These are phyloP conservation scores for Leptographium procerum DNA, from an alignment of 2,329 filamentous ascomycete genomes.

Conservation along the genomic window DNA sequence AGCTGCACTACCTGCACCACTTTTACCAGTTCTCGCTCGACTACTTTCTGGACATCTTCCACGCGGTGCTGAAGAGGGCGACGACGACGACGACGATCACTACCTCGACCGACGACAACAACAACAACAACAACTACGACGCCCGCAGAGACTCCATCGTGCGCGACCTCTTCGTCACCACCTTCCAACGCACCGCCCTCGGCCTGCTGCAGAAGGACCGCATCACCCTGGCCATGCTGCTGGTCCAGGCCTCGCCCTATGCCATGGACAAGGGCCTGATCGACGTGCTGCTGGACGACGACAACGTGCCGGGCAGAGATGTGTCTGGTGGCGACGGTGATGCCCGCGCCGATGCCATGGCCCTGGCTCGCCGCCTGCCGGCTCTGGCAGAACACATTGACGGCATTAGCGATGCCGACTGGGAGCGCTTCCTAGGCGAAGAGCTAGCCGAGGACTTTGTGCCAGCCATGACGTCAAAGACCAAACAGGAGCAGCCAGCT, in stretches of 20 bases:
- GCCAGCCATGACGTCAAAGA: conserved; percentile 46
- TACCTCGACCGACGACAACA: not conserved
- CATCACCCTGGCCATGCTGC: conserved; percentile 85
- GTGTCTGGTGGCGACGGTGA: conserved; percentile 37
- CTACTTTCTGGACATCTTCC: conserved; percentile 97
- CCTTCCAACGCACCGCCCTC: conserved; percentile 87
- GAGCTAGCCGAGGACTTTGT: conserved; percentile 80
- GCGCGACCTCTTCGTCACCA: conserved; percentile 78
- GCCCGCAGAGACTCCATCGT: conserved; percentile 81
- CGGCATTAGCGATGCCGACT: conserved; percentile 48
- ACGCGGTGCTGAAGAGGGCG: conserved; percentile 60
- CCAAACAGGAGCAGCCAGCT: too few relatives aligned
- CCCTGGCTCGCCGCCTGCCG: conserved; percentile 55
- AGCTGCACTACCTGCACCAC: conserved; percentile 95
- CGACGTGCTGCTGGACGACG: conserved; percentile 70
- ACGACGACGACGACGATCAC: not conserved
- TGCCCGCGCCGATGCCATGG: conserved; percentile 56
- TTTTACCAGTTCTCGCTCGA: conserved; percentile 99
- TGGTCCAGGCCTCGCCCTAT: conserved; percentile 92
- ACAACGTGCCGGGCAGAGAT: conserved; percentile 60
- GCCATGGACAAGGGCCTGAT: conserved; percentile 86
- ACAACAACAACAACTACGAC: conserved; percentile 55
- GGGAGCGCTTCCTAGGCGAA: conserved; percentile 74
- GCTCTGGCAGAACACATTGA: conserved; percentile 65
- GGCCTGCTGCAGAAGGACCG: conserved; percentile 88